phyloP scores from a whole-genome alignment of 441 rosid genomes.

The Aquilaria agallochum region DNA sequence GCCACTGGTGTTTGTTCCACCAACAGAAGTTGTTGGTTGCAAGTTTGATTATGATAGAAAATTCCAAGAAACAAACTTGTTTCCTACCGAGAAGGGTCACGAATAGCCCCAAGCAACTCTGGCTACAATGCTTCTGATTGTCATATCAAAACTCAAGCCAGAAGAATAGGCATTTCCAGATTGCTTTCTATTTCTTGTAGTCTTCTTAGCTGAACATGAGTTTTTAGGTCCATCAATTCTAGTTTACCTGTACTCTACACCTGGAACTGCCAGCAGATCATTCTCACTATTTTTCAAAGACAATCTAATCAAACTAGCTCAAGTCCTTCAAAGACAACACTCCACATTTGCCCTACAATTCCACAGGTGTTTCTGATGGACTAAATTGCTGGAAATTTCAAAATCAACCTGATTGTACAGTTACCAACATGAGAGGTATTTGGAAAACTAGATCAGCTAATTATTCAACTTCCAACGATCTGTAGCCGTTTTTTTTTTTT shows the following conservation, averaged over 20 bases:
- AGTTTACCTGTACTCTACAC: conserved; percentile 26
- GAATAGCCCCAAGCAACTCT: conserved; percentile 17
- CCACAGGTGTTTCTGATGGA: conserved; percentile 21
- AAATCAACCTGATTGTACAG: conserved; percentile 27
- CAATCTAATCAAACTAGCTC: conserved; percentile 21
- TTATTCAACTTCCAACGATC: conserved; percentile 15
- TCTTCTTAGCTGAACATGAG: conserved; percentile 14
- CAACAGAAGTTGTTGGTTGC: not conserved
- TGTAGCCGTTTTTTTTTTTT: conserved; percentile 15
- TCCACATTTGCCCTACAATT: conserved; percentile 31
- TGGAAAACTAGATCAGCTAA: conserved; percentile 13
- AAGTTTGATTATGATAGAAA: conserved; percentile 4
- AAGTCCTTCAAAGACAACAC: conserved; percentile 12
- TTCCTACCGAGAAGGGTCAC: conserved; percentile 20
- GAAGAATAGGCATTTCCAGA: conserved; percentile 16
- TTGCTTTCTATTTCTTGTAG: not conserved
- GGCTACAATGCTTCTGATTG: conserved; percentile 4
- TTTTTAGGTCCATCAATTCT: conserved; percentile 15
- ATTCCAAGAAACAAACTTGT: conserved; percentile 2
- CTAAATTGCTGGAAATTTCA: conserved; percentile 29
- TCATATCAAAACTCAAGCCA: conserved; percentile 21
- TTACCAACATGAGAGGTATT: conserved; percentile 26
- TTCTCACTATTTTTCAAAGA: not conserved
- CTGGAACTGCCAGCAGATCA: conserved; percentile 9
- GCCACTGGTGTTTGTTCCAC: not conserved